These are phyloP conservation scores for Balakata baccata DNA, from an alignment of 345 rosid genomes.

Conservation along the genomic window DNA sequence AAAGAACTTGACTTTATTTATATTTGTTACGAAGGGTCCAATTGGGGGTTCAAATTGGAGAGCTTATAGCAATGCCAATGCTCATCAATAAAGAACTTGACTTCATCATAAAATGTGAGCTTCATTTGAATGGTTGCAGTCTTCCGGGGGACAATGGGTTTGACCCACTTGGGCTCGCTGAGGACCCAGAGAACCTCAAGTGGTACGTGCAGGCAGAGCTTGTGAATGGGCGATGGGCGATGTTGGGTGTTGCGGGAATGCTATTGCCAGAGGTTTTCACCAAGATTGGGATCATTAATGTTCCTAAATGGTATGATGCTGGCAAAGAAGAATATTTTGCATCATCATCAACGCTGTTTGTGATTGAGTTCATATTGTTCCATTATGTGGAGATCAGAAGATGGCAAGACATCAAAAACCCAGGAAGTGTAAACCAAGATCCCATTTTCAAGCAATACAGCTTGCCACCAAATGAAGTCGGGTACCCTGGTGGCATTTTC, in stretches of 20 bases:
- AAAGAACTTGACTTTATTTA: not conserved
- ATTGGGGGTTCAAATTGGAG: too few relatives aligned
- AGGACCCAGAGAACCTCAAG: constrained; percentile 89
- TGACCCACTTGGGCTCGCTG: constrained; percentile 86
- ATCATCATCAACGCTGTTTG: constrained; percentile 84
- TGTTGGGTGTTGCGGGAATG: constrained; percentile 96
- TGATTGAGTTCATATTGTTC: constrained; percentile 90
- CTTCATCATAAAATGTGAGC: too few relatives aligned
- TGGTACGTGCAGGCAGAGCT: constrained; percentile 96
- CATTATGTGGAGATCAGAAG: constrained; percentile 97
- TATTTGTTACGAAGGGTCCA: too few relatives aligned
- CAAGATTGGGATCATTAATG: constrained; percentile 69
- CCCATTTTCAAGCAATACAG: constrained; percentile 98
- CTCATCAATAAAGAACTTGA: too few relatives aligned
- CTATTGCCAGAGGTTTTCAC: constrained; percentile 90
- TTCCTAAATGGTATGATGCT: constrained; percentile 81
- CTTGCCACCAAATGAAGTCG: constrained; percentile 76
- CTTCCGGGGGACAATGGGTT: constrained; percentile 97
- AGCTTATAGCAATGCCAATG: too few relatives aligned
- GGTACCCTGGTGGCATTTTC: constrained; percentile 90
- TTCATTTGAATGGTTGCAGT: constrained; percentile 26
- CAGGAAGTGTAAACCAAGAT: constrained; percentile 94
- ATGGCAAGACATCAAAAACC: constrained; percentile 99
- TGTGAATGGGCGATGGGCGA: constrained; percentile 89
- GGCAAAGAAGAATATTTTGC: constrained; percentile 95